Evolutionary conservation across 2,329 filamentous ascomycete genomes (phyloP).

Genomic region (Ophioceras dolichostomum): DNA sequence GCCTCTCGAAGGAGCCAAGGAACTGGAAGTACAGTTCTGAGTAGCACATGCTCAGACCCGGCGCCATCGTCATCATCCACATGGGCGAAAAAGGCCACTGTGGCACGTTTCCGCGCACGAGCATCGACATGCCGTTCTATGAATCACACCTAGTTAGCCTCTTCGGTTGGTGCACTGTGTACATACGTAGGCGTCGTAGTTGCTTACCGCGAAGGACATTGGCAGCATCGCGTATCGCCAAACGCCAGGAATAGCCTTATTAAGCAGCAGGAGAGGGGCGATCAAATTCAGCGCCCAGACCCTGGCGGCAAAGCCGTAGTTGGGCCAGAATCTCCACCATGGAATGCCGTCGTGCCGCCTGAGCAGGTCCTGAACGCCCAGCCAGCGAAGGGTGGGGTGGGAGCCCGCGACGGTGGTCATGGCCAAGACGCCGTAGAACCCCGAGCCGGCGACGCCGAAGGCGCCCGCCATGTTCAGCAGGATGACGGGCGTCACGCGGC

Average conservation of each 20-base stretch:
- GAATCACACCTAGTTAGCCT: too few species aligned
- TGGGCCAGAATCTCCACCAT: neutral
- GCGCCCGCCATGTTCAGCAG: conserved; percentile 48
- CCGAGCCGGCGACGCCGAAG: conserved; percentile 37
- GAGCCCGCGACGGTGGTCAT: conserved; percentile 40
- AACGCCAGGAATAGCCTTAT: conserved; percentile 29
- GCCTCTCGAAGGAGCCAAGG: conserved; percentile 32
- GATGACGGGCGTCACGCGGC: conserved; percentile 45
- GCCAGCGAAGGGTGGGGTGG: conserved; percentile 27
- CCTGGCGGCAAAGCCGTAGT: conserved; percentile 7
- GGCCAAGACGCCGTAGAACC: conserved; percentile 39
- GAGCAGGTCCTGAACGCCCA: conserved; percentile 13
- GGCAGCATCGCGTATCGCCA: conserved; percentile 29
- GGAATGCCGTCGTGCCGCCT: neutral
- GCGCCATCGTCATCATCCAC: conserved; percentile 36
- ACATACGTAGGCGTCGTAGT: too few species aligned
- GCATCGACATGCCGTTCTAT: conserved; percentile 34
- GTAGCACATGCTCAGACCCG: conserved; percentile 27
- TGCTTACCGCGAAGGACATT: conserved; percentile 26
- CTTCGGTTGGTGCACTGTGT: too few species aligned
- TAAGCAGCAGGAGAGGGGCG: conserved; percentile 31
- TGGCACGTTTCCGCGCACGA: conserved; percentile 30
- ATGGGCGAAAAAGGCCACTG: conserved; percentile 41
- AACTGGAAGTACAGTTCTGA: conserved; percentile 32
- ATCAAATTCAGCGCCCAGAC: conserved; percentile 27